These are phyloP conservation scores for Oryza meridionalis DNA, from an alignment of 176 grass and related monocot genomes.

Conservation along the genomic window DNA sequence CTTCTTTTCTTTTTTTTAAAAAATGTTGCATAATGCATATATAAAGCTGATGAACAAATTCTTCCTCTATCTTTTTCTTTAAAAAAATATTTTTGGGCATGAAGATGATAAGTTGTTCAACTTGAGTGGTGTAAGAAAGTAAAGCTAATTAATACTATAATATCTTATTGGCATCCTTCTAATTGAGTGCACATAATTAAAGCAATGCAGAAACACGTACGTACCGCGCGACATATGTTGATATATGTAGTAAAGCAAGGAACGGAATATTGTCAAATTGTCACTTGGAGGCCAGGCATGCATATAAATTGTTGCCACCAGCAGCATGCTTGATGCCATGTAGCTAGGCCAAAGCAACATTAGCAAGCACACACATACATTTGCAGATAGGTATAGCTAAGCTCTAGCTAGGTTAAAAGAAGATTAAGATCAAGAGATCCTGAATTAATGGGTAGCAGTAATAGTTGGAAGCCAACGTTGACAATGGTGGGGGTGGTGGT, in stretches of 20 bases:
- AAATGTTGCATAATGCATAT: background rate
- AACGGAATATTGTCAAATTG: background rate
- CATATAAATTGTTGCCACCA: conserved; percentile 1
- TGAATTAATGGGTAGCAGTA: conserved; percentile 3
- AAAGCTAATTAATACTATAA: background rate
- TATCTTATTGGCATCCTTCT: conserved; percentile 29
- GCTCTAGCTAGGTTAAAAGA: background rate
- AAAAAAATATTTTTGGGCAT: background rate
- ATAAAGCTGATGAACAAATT: conserved; percentile 34
- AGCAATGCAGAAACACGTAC: background rate
- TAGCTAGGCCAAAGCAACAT: background rate
- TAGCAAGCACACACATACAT: background rate
- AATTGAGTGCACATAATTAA: conserved; percentile 9
- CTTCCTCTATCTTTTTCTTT: background rate
- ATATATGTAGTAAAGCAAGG: background rate
- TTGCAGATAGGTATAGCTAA: background rate
- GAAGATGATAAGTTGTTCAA: conserved; percentile 19
- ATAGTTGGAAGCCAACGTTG: conserved; percentile 42
- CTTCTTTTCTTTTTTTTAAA: background rate
- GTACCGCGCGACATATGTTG: background rate
- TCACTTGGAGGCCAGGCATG: background rate
- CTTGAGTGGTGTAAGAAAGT: background rate
- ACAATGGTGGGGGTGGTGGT: conserved; percentile 58
- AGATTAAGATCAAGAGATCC: background rate
- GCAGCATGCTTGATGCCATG: background rate